Base-by-base conservation (phyloP, 2,329 filamentous ascomycete genomes). In the Pseudogymnoascus pannorum region DNA sequence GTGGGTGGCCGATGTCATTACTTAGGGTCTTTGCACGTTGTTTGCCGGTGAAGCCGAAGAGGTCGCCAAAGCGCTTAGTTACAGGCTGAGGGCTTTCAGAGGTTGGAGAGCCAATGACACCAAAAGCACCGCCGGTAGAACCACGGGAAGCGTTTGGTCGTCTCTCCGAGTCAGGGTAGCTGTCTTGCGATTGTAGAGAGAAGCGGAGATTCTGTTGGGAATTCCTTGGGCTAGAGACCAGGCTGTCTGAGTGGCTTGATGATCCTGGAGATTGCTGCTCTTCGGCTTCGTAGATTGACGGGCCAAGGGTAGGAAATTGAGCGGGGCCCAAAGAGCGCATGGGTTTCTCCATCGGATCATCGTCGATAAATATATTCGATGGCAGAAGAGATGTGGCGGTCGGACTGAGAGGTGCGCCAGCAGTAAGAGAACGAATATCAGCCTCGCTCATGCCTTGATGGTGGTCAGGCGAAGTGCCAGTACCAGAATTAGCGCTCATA, bases 331-430 rank as follows among this genome's bases (percentile, higher is more conserved):
- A 68, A 29, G 66, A 66, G 26, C 29, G 44, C 16, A 14, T 33
- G 20, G 29, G 26, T n/a, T 5, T 36, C 31, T 58, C 80, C 8
- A 75, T 76, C n/a, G 78, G 76, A 14, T 87, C 85, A 57, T 89
- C 87, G 59, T 87, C 85, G 5, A 75, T 73, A 61, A 83, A 80
- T 3, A 88, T 76, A 63, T 83, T 84, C 1, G 89, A 88, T 0
- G 90, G 90, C 14, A 95, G 75, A 3, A 93, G 77, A 14, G 87
- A 82, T 26, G 88, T 86, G 2, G 89, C 90, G 3, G 88, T 88
- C 1, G 90, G 90, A 68, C 88, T 92, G 71, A 93, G 82, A 1
- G 88, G 88, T 2, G 87, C 89, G 26, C 83, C 85, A 16, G 79
- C 81, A 2, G 81, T 85, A 35, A 88, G 72, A 16, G 79, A 79